Percentiles rank a stretch among this genome's conserved stretches.
phyloP scores from a whole-genome alignment of 352 stramenopile species.

The Globisporangium middletonii region DNA sequence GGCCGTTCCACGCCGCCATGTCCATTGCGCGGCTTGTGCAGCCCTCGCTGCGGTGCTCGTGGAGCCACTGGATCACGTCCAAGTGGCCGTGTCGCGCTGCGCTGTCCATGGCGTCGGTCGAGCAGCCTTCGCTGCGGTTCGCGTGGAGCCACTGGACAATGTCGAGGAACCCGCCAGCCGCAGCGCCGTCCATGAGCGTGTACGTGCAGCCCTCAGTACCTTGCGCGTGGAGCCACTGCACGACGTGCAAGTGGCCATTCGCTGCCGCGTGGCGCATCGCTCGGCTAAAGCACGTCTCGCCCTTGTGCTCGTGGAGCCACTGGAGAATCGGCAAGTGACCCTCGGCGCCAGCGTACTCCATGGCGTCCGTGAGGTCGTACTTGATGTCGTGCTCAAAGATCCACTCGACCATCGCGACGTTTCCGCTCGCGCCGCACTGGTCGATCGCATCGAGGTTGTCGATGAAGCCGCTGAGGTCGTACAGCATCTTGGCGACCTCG shows the following conservation, averaged over 20 bases:
- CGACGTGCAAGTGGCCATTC: constrained; percentile 16
- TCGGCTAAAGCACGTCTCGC: constrained; percentile 10
- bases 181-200: constrained; percentile 17
- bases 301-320: constrained; percentile 19
- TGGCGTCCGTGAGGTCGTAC: constrained; percentile 14
- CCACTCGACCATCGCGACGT: constrained; percentile 11
- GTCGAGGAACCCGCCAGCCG: constrained; percentile 5
- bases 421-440: constrained; percentile 8
- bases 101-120: constrained; percentile 8
- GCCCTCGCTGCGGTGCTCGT: constrained; percentile 25
- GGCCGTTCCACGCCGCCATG: constrained; percentile 27
- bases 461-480: constrained; percentile 8
- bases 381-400: constrained; percentile 10
- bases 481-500: constrained; percentile 11
- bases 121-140: constrained; percentile 10
- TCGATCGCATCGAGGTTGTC: constrained; percentile 13
- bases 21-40: constrained; percentile 14
- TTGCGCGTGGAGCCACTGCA: constrained; percentile 18
- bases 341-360: constrained; percentile 14
- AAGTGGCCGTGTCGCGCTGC: constrained; percentile 8
- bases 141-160: constrained; percentile 17
- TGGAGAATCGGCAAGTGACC: constrained; percentile 21
- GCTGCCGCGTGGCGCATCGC: constrained; percentile 13
- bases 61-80: constrained; percentile 29
- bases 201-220: constrained; percentile 17